Conservation (phyloP, 129 eudicot species). For the Glebionis coronaria region DNA sequence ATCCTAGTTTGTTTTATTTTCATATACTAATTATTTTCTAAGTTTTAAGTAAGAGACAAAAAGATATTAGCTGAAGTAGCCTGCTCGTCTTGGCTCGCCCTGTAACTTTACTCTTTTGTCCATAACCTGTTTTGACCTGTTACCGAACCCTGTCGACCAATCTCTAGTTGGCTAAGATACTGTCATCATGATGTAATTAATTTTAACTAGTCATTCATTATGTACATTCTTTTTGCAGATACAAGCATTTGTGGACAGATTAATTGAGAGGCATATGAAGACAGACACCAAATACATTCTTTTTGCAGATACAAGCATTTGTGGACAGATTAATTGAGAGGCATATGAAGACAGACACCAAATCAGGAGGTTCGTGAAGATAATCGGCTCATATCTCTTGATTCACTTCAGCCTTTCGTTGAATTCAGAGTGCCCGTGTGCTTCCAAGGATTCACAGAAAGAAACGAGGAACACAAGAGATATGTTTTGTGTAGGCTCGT, state of each 20-base stretch:
- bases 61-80: not conserved
- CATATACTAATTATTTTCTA: not conserved
- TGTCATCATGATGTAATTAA: not conserved
- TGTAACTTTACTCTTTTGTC: not conserved
- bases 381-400: conserved; percentile 7
- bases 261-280: conserved; percentile 73
- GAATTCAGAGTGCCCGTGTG: conserved; percentile 16
- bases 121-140: too few species aligned
- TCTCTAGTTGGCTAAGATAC: not conserved
- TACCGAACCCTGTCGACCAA: too few species aligned
- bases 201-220: not conserved
- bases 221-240: conserved; percentile 48
- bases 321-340: conserved; percentile 90
- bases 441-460: not conserved
- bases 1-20: not conserved
- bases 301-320: conserved; percentile 83
- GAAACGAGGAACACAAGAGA: conserved; percentile 27
- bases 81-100: not conserved
- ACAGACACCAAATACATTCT: conserved; percentile 32
- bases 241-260: conserved; percentile 90
- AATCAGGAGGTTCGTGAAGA: conserved; percentile 48
- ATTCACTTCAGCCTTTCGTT: conserved; percentile 6
- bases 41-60: not conserved
- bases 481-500: conserved; percentile 17
- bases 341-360: conserved; percentile 51